A percentile compares a stretch with the other conserved stretches of the same genome.
These are phyloP conservation scores for Annulohypoxylon truncatum DNA, from an alignment of 2,329 filamentous ascomycete species.

Conservation along the genomic window DNA sequence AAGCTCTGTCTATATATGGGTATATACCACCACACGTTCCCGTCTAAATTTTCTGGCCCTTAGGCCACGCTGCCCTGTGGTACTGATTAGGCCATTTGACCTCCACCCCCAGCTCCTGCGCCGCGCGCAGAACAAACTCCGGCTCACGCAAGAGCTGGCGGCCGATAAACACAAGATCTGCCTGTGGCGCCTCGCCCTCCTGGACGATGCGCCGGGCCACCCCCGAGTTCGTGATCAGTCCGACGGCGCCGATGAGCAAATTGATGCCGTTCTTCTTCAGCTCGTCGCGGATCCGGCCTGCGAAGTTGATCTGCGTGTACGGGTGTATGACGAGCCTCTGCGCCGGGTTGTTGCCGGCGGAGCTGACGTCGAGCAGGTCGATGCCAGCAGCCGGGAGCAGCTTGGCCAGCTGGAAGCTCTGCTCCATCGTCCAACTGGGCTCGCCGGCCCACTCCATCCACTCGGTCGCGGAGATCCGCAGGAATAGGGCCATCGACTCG, in stretches of 20 bases:
- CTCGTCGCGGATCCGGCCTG: constrained; percentile 76
- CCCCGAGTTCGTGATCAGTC: constrained; percentile 75
- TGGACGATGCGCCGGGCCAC: constrained; percentile 72
- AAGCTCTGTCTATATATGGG: background rate
- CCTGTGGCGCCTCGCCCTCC: constrained; percentile 56
- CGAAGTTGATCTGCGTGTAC: constrained; percentile 80
- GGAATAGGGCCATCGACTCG: constrained; percentile 64
- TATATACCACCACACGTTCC: background rate
- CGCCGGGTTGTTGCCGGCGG: constrained; percentile 74
- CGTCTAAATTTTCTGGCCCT: constrained; percentile 45
- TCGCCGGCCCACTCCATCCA: constrained; percentile 65
- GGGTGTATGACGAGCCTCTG: constrained; percentile 72
- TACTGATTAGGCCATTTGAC: constrained; percentile 80
- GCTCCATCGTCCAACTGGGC: constrained; percentile 74
- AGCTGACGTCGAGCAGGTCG: constrained; percentile 85
- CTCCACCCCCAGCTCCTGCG: constrained; percentile 76
- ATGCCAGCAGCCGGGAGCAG: constrained; percentile 78
- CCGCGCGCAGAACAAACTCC: constrained; percentile 78
- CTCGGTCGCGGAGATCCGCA: constrained; percentile 71
- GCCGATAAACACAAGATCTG: constrained; percentile 79
- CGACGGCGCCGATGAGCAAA: constrained; percentile 79
- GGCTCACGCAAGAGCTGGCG: constrained; percentile 86
- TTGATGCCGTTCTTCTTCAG: constrained; percentile 60
- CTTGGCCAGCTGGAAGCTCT: constrained; percentile 74
- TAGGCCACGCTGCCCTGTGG: constrained; percentile 52